Conservation (phyloP, 257 asterid species). For the Nicotiana noctiflora region DNA sequence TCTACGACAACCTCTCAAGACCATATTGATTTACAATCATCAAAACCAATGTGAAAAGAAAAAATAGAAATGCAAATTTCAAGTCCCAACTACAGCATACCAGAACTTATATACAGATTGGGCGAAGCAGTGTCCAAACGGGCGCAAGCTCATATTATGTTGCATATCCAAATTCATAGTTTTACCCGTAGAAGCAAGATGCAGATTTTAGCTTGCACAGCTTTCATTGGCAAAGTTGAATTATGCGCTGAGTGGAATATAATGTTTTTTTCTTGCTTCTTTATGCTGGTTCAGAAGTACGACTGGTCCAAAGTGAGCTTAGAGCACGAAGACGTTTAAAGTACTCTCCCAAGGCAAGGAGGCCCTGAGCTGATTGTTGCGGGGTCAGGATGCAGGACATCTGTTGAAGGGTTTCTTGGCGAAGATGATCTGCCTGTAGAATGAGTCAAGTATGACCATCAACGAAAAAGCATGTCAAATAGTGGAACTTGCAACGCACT, state of each 20-base stretch:
- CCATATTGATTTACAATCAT: constrained; percentile 11
- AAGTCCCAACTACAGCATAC: constrained; percentile 34
- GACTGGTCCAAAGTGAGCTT: constrained; percentile 27
- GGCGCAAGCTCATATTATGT: constrained; percentile 25
- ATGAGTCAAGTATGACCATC: neutral
- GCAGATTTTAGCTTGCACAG: constrained; percentile 7
- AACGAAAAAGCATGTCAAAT: neutral
- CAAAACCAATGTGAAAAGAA: constrained; percentile 9
- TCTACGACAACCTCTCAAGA: neutral
- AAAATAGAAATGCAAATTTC: constrained; percentile 13
- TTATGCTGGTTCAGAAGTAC: constrained; percentile 30
- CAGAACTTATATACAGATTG: constrained; percentile 40
- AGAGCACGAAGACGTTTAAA: constrained; percentile 33
- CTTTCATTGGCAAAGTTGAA: neutral
- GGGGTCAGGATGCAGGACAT: neutral
- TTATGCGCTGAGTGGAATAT: neutral
- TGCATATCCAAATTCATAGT: constrained; percentile 19
- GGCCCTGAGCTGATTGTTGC: constrained; percentile 8
- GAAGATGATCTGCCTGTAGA: constrained; percentile 10
- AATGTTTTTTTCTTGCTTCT: neutral
- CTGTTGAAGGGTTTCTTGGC: constrained; percentile 5
- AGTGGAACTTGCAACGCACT: neutral
- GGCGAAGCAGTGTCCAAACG: constrained; percentile 37
- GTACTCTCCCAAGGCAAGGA: constrained; percentile 25
- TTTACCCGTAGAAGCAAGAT: neutral